Percentiles rank a stretch among this genome's conserved stretches.
Evolutionary conservation across 805 yeast genomes (phyloP).

Genomic region (Saccharomycopsis javanensis): DNA sequence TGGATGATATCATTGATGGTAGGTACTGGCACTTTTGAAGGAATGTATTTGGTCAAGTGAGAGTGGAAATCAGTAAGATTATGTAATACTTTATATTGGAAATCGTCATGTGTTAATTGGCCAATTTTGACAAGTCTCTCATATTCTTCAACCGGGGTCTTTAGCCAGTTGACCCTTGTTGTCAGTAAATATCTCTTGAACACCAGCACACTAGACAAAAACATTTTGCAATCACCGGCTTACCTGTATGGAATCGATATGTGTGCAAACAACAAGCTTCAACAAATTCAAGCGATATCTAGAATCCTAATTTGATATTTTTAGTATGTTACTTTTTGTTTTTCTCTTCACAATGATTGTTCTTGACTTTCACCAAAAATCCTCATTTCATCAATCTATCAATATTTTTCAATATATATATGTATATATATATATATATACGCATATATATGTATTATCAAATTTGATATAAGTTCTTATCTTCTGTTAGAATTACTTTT

Average conservation of each 20-base stretch:
- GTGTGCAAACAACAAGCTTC: too few relatives aligned
- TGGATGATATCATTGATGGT: slow-evolving; percentile 39
- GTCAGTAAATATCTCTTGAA: neutral
- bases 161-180: neutral
- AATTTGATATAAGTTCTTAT: too few relatives aligned
- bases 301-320: too few relatives aligned
- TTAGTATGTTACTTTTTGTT: too few relatives aligned
- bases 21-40: slow-evolving; percentile 52
- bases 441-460: too few relatives aligned
- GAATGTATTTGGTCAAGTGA: slow-evolving; percentile 44
- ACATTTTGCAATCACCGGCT: neutral
- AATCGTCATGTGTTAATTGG: slow-evolving; percentile 58
- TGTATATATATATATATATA: neutral
- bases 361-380: too few relatives aligned
- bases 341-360: too few relatives aligned
- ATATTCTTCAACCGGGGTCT: slow-evolving; percentile 43
- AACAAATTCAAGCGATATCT: too few relatives aligned
- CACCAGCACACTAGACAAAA: neutral
- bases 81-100: slow-evolving; percentile 66
- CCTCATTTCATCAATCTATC: too few relatives aligned
- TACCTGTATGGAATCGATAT: neutral
- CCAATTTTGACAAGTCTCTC: slow-evolving; percentile 40
- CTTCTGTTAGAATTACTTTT: neutral
- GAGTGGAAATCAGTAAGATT: slow-evolving; percentile 52
- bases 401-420: too few relatives aligned